Evolutionary conservation across 139 green algal species (phyloP).

Genomic region (Tetratostichococcus sp.): DNA sequence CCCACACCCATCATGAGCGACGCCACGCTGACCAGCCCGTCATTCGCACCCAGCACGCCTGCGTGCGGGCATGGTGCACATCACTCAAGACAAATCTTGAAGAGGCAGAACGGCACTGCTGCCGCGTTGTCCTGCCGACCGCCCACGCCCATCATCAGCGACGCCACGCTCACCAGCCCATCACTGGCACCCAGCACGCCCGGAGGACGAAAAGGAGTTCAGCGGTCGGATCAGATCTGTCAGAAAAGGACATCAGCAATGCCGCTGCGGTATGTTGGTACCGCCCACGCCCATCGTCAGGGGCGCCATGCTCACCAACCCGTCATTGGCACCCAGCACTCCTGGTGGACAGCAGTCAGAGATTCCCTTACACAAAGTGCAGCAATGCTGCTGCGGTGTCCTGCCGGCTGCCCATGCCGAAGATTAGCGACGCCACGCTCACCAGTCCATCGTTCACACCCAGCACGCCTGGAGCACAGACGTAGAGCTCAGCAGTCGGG

Average conservation of each 20-base stretch:
- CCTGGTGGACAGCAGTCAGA: neutral
- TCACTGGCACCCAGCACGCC: conserved; percentile 53
- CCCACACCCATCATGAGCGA: conserved; percentile 57
- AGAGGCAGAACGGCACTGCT: no score
- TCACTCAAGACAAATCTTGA: no score
- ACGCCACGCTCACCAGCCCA: conserved; percentile 52
- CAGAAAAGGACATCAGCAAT: conserved; percentile 9
- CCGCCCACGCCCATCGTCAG: conserved; percentile 59
- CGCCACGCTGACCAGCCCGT: conserved; percentile 56
- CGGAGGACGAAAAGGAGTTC: neutral
- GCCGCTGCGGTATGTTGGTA: neutral
- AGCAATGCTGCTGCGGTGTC: no score
- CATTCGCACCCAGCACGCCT: conserved; percentile 47
- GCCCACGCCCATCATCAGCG: conserved; percentile 63
- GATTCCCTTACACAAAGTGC: no score
- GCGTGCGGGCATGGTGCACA: neutral
- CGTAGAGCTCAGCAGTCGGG: neutral
- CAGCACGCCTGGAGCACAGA: conserved; percentile 20
- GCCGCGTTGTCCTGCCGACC: no score
- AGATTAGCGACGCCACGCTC: conserved; percentile 51
- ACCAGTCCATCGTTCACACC: conserved; percentile 64
- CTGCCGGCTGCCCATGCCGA: conserved; percentile 51
- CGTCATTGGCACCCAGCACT: conserved; percentile 55
- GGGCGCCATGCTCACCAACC: conserved; percentile 48
- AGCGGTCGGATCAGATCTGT: neutral